These are phyloP conservation scores for Rostrohypoxylon terebratum DNA, from an alignment of 495 filamentous ascomycete species.

Conservation along the genomic window DNA sequence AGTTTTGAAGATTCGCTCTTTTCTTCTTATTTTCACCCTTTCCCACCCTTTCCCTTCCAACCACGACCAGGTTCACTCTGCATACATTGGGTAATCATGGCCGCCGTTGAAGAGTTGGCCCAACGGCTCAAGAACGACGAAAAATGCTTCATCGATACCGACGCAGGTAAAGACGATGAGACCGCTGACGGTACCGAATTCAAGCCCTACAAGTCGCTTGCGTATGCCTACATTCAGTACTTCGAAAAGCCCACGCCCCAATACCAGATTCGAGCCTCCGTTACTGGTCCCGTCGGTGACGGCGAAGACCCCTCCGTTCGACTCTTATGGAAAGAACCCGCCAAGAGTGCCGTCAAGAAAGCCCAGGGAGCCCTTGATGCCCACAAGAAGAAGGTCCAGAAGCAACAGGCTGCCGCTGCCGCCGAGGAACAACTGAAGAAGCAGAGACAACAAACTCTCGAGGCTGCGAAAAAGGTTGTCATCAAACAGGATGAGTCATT, in stretches of 20 bases:
- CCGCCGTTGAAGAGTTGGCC: conserved; percentile 55
- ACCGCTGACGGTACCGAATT: conserved; percentile 73
- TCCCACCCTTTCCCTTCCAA: neutral
- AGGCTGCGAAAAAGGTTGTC: conserved; percentile 86
- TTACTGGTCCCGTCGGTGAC: conserved; percentile 71
- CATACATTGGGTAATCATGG: conserved; percentile 46
- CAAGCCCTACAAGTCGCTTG: conserved; percentile 82
- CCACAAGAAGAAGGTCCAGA: conserved; percentile 81
- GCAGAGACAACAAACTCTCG: conserved; percentile 70
- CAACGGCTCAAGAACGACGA: conserved; percentile 60
- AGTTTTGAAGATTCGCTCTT: neutral
- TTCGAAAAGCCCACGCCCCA: conserved; percentile 66
- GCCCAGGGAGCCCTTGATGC: conserved; percentile 75
- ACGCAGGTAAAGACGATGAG: conserved; percentile 75
- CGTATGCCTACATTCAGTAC: conserved; percentile 80
- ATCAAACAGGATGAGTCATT: conserved; percentile 84
- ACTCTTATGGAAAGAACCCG: conserved; percentile 81
- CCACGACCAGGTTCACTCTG: neutral
- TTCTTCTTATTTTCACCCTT: neutral
- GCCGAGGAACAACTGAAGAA: conserved; percentile 79
- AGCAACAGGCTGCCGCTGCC: conserved; percentile 73
- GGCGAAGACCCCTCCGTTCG: conserved; percentile 65
- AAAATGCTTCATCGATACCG: conserved; percentile 82
- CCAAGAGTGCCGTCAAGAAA: conserved; percentile 88
- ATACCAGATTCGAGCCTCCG: conserved; percentile 77